Conservation (phyloP, 768 basidiomycete genomes). For the Fomitopsis serialis region DNA sequence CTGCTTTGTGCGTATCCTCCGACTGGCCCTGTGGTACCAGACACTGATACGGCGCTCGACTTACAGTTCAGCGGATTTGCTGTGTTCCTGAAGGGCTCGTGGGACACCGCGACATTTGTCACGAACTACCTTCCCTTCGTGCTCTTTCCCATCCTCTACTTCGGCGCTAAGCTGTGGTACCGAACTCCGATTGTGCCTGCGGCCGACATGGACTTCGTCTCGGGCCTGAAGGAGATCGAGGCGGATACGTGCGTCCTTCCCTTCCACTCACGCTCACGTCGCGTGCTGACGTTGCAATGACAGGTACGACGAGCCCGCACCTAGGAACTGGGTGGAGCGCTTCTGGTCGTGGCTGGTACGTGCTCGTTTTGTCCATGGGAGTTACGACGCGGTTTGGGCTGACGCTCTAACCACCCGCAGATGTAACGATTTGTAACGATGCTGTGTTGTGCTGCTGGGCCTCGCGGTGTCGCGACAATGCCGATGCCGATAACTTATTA, state of each 20-base stretch:
- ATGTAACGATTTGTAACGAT: not conserved
- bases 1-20: constrained; percentile 53
- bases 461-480: too few species aligned
- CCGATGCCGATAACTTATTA: too few species aligned
- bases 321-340: constrained; percentile 59
- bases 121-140: constrained; percentile 71
- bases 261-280: not conserved
- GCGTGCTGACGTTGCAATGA: not conserved
- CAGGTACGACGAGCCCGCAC: constrained; percentile 60
- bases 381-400: too few species aligned
- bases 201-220: constrained; percentile 81
- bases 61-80: constrained; percentile 41
- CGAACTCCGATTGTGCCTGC: constrained; percentile 41
- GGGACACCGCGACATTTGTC: constrained; percentile 65
- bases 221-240: constrained; percentile 38
- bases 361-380: not conserved
- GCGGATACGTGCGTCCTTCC: constrained; percentile 12
- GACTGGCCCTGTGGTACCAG: constrained; percentile 11
- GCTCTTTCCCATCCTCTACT: constrained; percentile 76
- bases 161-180: constrained; percentile 49
- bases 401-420: not conserved
- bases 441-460: too few species aligned
- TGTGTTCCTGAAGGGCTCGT: constrained; percentile 48
- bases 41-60: not conserved
- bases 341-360: constrained; percentile 76